Conservation (phyloP, 495 filamentous ascomycete genomes). For the Evernia prunastri region DNA sequence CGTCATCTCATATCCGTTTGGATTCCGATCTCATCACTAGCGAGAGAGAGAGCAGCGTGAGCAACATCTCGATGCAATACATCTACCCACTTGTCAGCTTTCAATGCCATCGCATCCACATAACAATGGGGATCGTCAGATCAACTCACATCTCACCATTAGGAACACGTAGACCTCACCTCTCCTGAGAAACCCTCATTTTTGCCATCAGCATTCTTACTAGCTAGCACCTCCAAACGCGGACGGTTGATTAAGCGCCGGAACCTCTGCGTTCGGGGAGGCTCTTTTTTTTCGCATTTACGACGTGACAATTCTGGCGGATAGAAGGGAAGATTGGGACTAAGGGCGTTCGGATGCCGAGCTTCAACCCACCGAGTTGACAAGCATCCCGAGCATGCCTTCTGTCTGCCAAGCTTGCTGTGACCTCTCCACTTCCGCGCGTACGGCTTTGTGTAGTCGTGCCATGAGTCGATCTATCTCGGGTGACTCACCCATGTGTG, state of each 20-base stretch:
- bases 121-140: neutral
- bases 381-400: slow-evolving; percentile 79
- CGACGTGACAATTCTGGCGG: slow-evolving; percentile 45
- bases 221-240: neutral
- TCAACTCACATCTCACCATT: neutral
- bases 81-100: slow-evolving; percentile 30
- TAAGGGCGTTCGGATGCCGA: neutral
- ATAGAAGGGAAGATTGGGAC: slow-evolving; percentile 49
- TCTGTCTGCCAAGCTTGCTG: slow-evolving; percentile 69
- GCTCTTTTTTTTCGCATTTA: slow-evolving; percentile 17
- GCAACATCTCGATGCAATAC: slow-evolving; percentile 48
- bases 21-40: slow-evolving; percentile 42
- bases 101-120: neutral
- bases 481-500: slow-evolving; percentile 65
- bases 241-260: neutral
- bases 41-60: slow-evolving; percentile 46
- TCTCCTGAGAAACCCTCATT: neutral
- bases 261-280: neutral
- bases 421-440: slow-evolving; percentile 69
- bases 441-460: slow-evolving; percentile 59
- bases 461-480: slow-evolving; percentile 64
- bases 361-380: slow-evolving; percentile 15
- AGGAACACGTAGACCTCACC: neutral
- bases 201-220: neutral
- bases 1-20: slow-evolving; percentile 49